A percentile compares a stretch with the other conserved stretches of the same genome.
Conservation (phyloP, 2,329 filamentous ascomycete genomes). For the Thermoascus crustaceus region DNA sequence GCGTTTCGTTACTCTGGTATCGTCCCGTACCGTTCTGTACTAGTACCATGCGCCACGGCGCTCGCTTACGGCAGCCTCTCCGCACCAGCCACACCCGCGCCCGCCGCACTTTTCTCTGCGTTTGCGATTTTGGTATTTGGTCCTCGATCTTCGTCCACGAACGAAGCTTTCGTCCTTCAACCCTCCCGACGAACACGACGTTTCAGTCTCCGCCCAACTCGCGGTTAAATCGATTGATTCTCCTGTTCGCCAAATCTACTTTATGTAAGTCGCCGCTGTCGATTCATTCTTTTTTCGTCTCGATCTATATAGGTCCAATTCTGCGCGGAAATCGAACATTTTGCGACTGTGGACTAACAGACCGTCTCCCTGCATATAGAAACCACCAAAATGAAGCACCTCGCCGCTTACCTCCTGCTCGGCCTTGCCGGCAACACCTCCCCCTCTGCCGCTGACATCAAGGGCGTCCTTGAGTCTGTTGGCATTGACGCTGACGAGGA, state of each 20-base stretch:
- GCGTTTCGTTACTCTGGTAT: neutral
- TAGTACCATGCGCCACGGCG: slow-evolving; percentile 17
- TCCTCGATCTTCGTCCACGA: slow-evolving; percentile 22
- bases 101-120: slow-evolving; percentile 28
- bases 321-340: too few relatives aligned
- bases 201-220: slow-evolving; percentile 96
- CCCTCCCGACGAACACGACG: slow-evolving; percentile 67
- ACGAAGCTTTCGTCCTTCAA: slow-evolving; percentile 20
- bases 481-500: slow-evolving; percentile 89
- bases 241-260: slow-evolving; percentile 39
- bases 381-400: slow-evolving; percentile 87
- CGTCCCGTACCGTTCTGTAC: slow-evolving; percentile 14
- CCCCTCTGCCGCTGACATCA: slow-evolving; percentile 80
- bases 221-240: slow-evolving; percentile 99
- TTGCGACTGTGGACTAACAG: slow-evolving; percentile 11
- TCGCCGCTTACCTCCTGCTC: slow-evolving; percentile 98
- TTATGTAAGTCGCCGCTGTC: slow-evolving; percentile 8
- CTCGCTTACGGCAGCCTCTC: slow-evolving; percentile 27
- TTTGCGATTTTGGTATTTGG: slow-evolving; percentile 19
- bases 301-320: too few relatives aligned
- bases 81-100: slow-evolving; percentile 26
- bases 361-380: slow-evolving; percentile 12
- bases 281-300: slow-evolving; percentile 15
- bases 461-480: slow-evolving; percentile 80
- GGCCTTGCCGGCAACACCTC: slow-evolving; percentile 84